A percentile compares a stretch with the other conserved stretches of the same genome.
These are phyloP conservation scores for Colletotrichum coccodes DNA, from an alignment of 2,329 filamentous ascomycete species.

Conservation along the genomic window DNA sequence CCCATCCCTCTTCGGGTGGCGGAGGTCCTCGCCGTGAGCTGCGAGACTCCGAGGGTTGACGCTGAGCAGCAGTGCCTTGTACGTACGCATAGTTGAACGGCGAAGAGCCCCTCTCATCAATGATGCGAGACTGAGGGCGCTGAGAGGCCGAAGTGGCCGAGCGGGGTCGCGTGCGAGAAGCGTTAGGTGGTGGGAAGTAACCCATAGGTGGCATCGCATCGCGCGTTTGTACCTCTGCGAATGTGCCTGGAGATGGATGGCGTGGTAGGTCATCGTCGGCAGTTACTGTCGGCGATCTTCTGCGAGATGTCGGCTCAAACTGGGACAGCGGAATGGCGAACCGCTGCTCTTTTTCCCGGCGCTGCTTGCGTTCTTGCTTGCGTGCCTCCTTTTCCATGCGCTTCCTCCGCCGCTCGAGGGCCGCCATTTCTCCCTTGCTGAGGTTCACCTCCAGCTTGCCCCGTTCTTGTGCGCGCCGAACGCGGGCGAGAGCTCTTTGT, in stretches of 20 bases:
- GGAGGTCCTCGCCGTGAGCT: constrained; percentile 42
- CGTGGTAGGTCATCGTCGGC: constrained; percentile 49
- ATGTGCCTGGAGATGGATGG: constrained; percentile 49
- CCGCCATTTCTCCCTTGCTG: constrained; percentile 81
- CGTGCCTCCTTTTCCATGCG: constrained; percentile 63
- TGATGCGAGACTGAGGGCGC: constrained; percentile 44
- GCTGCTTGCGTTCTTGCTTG: constrained; percentile 48
- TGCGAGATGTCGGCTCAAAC: constrained; percentile 54
- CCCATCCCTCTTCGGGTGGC: constrained; percentile 44
- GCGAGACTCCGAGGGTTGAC: constrained; percentile 57
- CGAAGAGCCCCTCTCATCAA: constrained; percentile 49
- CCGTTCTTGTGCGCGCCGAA: constrained; percentile 79
- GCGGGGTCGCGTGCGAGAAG: constrained; percentile 51
- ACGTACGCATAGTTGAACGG: constrained; percentile 59
- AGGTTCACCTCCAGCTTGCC: constrained; percentile 85
- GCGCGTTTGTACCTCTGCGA: constrained; percentile 47
- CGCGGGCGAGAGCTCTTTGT: constrained; percentile 81
- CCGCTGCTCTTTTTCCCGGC: constrained; percentile 55
- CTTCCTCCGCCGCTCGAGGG: constrained; percentile 75
- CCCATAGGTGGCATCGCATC: constrained; percentile 58
- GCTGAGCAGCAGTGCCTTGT: constrained; percentile 43
- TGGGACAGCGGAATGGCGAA: constrained; percentile 64
- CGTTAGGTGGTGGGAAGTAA: constrained; percentile 59
- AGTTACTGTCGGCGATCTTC: constrained; percentile 42
- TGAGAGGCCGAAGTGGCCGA: constrained; percentile 54